Conservation (phyloP, 805 yeast species). For the Lachancea quebecensis region DNA sequence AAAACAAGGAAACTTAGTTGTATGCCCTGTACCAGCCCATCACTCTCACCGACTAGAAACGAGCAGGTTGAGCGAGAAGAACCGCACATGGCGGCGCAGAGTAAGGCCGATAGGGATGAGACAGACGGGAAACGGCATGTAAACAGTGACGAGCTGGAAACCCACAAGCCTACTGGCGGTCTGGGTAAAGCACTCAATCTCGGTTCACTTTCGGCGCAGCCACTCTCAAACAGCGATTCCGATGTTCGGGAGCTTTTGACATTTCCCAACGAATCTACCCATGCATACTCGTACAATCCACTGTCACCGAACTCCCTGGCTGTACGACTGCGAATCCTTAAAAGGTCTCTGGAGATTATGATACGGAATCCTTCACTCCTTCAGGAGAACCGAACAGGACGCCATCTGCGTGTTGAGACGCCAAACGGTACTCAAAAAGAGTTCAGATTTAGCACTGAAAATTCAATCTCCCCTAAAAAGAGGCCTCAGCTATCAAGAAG, state of each 20-base stretch:
- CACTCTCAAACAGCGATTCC: slow-evolving; percentile 18
- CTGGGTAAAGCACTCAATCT: background rate
- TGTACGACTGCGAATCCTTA: slow-evolving; percentile 63
- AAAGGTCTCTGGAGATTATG: slow-evolving; percentile 67
- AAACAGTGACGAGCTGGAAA: no score
- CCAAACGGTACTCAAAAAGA: slow-evolving; percentile 6
- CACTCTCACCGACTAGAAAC: no score
- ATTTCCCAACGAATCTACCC: slow-evolving; percentile 74
- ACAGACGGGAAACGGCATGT: no score
- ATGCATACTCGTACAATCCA: slow-evolving; percentile 79
- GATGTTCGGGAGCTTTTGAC: slow-evolving; percentile 42
- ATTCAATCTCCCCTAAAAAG: background rate
- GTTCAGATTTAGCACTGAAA: background rate
- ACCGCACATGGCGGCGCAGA: no score
- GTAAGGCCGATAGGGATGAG: no score
- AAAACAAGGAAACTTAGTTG: no score
- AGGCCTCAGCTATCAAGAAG: slow-evolving; percentile 1
- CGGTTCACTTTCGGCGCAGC: background rate
- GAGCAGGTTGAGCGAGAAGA: no score
- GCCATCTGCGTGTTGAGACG: slow-evolving; percentile 2
- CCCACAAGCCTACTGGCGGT: no score
- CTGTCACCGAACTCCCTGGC: slow-evolving; percentile 76
- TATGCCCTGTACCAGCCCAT: no score
- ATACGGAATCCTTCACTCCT: slow-evolving; percentile 48
- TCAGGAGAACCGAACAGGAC: slow-evolving; percentile 12